phyloP scores from a whole-genome alignment of 2,329 filamentous ascomycete species.

The Aspergillus calidoustus region DNA sequence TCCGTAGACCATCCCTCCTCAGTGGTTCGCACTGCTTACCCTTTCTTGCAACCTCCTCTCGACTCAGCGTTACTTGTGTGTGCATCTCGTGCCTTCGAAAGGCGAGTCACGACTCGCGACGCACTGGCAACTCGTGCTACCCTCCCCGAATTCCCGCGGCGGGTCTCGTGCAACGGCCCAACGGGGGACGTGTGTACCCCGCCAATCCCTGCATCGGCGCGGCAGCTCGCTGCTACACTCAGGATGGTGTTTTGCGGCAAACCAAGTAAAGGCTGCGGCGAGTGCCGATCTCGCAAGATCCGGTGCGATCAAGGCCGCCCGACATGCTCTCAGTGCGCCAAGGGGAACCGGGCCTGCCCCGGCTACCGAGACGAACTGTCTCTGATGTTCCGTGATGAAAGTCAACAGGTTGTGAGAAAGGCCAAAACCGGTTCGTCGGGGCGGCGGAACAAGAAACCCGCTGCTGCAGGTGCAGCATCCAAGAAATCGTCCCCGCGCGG shows the following conservation, averaged over 20 bases:
- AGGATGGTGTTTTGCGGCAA: conserved; percentile 50
- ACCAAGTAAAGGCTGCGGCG: conserved; percentile 50
- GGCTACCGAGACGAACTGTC: conserved; percentile 68
- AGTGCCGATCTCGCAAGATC: conserved; percentile 50
- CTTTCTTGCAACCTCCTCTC: conserved; percentile 17
- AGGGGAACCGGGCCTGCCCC: conserved; percentile 63
- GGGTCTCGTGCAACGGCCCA: conserved; percentile 17
- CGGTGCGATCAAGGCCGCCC: conserved; percentile 65
- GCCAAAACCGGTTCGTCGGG: conserved; percentile 47
- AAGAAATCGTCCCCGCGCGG: conserved; percentile 22
- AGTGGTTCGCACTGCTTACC: conserved; percentile 24
- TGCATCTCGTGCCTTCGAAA: not conserved
- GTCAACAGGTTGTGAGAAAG: conserved; percentile 64
- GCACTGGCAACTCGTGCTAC: not conserved
- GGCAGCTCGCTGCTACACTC: not conserved
- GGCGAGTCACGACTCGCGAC: not conserved
- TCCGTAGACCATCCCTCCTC: not conserved
- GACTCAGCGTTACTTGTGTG: conserved; percentile 1
- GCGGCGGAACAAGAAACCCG: conserved; percentile 24
- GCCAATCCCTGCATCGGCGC: too few species aligned
- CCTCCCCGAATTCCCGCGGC: conserved; percentile 4
- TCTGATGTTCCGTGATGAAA: conserved; percentile 70
- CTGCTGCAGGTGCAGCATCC: not conserved
- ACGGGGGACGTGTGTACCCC: not conserved
- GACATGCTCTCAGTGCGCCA: conserved; percentile 66